Conservation (phyloP, 306 rosid species). For the Glycine soja region DNA sequence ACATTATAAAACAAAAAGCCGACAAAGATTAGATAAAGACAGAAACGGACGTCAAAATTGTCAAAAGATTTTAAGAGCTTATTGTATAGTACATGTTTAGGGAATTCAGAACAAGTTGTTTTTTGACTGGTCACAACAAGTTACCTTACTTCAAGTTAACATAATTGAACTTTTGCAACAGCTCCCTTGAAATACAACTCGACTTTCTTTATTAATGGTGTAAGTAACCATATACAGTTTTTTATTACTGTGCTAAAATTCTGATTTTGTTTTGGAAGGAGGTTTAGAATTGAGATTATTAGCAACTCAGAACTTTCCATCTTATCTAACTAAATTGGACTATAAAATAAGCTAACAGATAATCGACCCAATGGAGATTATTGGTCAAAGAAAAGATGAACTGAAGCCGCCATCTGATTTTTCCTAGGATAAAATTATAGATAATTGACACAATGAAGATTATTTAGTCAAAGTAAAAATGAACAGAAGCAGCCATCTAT, state of each 20-base stretch:
- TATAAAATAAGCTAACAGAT: neutral
- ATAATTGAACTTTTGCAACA: neutral
- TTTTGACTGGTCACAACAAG: neutral
- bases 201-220: neutral
- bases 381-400: slow-evolving; percentile 1
- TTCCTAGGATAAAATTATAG: neutral
- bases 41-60: too few species aligned
- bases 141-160: neutral
- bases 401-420: neutral
- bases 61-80: neutral
- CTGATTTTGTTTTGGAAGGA: too few species aligned
- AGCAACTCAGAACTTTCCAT: too few species aligned
- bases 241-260: neutral
- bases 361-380: neutral
- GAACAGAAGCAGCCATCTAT: slow-evolving; percentile 4
- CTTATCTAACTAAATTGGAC: neutral
- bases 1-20: too few species aligned
- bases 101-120: neutral
- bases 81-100: neutral
- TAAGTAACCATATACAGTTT: neutral
- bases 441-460: neutral
- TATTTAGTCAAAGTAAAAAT: neutral
- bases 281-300: too few species aligned
- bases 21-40: neutral
- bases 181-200: neutral